Evolutionary conservation across 352 stramenopile species (phyloP).

Genomic region (Nothophytophthora sp.): DNA sequence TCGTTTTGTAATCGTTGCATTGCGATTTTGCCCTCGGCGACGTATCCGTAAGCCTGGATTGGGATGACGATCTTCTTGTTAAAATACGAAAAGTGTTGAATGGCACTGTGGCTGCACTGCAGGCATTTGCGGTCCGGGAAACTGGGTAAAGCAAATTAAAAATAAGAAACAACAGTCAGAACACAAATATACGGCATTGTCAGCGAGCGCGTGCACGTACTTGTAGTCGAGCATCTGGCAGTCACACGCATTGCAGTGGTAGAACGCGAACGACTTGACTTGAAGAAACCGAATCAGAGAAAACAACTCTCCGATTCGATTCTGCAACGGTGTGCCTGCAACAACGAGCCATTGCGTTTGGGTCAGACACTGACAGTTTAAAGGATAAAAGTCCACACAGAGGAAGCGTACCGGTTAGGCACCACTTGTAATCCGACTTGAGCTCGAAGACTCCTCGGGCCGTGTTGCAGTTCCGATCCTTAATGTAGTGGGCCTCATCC

Average conservation of each 20-base stretch:
- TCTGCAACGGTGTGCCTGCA: constrained; percentile 94
- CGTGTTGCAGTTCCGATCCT: constrained; percentile 93
- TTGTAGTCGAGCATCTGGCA: constrained; percentile 97
- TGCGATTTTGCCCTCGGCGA: constrained; percentile 91
- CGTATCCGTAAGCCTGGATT: constrained; percentile 96
- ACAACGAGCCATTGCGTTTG: too few relatives aligned
- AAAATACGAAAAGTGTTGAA: constrained; percentile 98
- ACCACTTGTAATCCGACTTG: constrained; percentile 97
- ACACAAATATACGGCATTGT: neutral
- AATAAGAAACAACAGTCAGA: constrained; percentile 14
- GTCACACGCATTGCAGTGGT: constrained; percentile 95
- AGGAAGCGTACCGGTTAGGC: constrained; percentile 96
- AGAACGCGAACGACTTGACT: constrained; percentile 98
- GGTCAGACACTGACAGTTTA: too few relatives aligned
- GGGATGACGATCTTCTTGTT: constrained; percentile 99
- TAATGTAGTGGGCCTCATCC: constrained; percentile 97
- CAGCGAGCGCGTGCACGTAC: constrained; percentile 45
- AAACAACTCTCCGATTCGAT: constrained; percentile 95
- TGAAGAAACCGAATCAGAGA: constrained; percentile 97
- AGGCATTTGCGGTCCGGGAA: constrained; percentile 87
- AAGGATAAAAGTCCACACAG: too few relatives aligned
- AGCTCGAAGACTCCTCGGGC: constrained; percentile 97
- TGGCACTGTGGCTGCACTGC: constrained; percentile 92
- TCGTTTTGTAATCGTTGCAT: constrained; percentile 98
- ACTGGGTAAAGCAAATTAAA: constrained; percentile 27